Evolutionary conservation across 2,329 filamentous ascomycete genomes (phyloP), one percentile per base, ranked within the genome.

Genomic region (Dactylellina leptospora): DNA sequence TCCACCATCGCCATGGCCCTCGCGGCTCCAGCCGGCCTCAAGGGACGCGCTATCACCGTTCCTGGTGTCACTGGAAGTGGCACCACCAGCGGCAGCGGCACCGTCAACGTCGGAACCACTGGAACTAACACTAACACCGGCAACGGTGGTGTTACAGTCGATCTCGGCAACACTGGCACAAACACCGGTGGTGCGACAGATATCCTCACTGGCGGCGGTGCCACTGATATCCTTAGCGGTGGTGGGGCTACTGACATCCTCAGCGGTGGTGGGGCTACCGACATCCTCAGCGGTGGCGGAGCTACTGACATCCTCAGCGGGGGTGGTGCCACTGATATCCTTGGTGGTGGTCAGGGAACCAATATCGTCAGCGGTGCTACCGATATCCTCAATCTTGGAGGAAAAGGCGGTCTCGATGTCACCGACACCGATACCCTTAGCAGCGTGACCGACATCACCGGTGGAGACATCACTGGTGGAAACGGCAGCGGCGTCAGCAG

Each of bases 1-100:
- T 18, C 30, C 13, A 16, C 25, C 28, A 16, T 47, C 27, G 22
- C 58, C 11, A 13, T 48, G n/a, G 68, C 47, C 18, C n/a, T 72
- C n/a, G 59, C 53, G 13, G 59, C 47, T 23, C 68, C 59, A 33
- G 25, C 42, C 13, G 27, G 30, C 4, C 28, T 18, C n/a, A 20
- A 16, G 11, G 30, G 28, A 4, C 13, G 23, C 38, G 6, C 53
- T 18, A 3, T 50, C 30, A 13, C 28, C 13, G 27, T 38, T 16
- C 38, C 27, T 11, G 60, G 38, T 13, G 27, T 22, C 27, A 22
- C 20, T 42, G 16, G n/a, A 23, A 8, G 4, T 42, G 42, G 42
- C 38, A 6, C 8, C 20, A 28, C 6, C 27, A 36, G 5, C 16
- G 25, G 38, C 9, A 22, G 13, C 5, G 47, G 38, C n/a, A 48